Base-by-base conservation (phyloP, 2,329 filamentous ascomycete species). In the Diaporthe ampelina region DNA sequence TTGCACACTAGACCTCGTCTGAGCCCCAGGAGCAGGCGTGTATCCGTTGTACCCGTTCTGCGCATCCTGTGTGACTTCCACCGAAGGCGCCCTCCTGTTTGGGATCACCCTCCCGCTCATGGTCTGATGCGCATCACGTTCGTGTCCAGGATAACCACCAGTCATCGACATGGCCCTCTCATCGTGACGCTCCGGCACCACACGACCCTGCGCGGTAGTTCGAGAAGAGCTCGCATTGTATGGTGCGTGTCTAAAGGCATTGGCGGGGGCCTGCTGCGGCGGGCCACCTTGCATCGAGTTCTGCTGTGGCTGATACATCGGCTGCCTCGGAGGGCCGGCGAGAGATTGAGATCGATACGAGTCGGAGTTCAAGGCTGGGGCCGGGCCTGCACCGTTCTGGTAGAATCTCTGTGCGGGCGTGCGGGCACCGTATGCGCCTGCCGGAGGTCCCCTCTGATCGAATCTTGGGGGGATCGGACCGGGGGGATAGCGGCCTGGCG, bases 81-180 rank as follows among this genome's bases (percentile, higher is more conserved):
- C 76, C 4, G 61, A 65, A 52, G 74, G 74, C 9, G 50, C 67
- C 85, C 86, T 88, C 83, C 94, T 90, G 79, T 92, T 94, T 3
- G 97, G 97, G 77, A 99, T 97, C 26, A 97, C 89, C 78, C 97
- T 91, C 63, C 97, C 97, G 81, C 94, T 97, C 91, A 96, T 97
- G 8, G 95, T 98, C 83, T 98, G 96, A 82, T 97, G 93, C 58
- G 95, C 87, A 79, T 94, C 93, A 75, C 90, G 89, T 78, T 97
- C 94, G 71, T 93, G 88, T 4, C 92, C 89, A 78, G 95, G 82
- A 75, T 86, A 88, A 26, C 82, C 94, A 13, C 94, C 94, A 7
- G 93, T 97, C 93, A 99, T 93, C 59, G 96, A 98, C 97, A 98
- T 98, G 76, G 97, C 92, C 74, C 97, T 91, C 83, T 98, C 96